Conservation (phyloP, 805 yeast species). For the Kurtzmaniella fragi region DNA sequence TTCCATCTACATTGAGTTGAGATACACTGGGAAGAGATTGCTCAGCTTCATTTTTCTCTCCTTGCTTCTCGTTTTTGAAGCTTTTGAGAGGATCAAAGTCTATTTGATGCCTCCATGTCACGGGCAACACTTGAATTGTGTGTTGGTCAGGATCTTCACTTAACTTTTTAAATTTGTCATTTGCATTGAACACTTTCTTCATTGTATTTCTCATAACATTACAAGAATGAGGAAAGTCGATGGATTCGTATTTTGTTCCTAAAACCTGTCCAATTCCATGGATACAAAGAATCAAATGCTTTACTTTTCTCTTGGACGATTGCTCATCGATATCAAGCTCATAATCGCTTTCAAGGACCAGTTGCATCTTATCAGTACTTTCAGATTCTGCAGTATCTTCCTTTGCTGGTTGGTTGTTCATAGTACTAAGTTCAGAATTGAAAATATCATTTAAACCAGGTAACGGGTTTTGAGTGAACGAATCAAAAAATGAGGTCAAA, state of each 20-base stretch:
- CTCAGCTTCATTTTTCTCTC: constrained; percentile 31
- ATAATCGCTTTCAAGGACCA: constrained; percentile 46
- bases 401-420: neutral
- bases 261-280: constrained; percentile 94
- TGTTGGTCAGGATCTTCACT: constrained; percentile 37
- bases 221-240: constrained; percentile 83
- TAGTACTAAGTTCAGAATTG: constrained; percentile 19
- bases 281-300: constrained; percentile 75
- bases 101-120: constrained; percentile 83
- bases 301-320: constrained; percentile 33
- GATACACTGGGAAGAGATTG: constrained; percentile 55
- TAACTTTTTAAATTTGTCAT: constrained; percentile 32
- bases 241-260: constrained; percentile 71
- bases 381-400: neutral
- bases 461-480: constrained; percentile 25
- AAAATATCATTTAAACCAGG: constrained; percentile 29
- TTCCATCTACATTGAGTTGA: constrained; percentile 73
- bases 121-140: constrained; percentile 79
- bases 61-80: constrained; percentile 14
- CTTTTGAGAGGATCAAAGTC: constrained; percentile 51
- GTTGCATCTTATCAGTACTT: constrained; percentile 27
- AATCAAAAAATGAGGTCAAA: constrained; percentile 25
- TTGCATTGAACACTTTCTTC: constrained; percentile 43
- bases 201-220: constrained; percentile 58
- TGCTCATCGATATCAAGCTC: constrained; percentile 26